Evolutionary conservation across 2,329 filamentous ascomycete species (phyloP), one percentile per base, ranked within the genome.

Genomic region (Ceratocystis lukuohia): DNA sequence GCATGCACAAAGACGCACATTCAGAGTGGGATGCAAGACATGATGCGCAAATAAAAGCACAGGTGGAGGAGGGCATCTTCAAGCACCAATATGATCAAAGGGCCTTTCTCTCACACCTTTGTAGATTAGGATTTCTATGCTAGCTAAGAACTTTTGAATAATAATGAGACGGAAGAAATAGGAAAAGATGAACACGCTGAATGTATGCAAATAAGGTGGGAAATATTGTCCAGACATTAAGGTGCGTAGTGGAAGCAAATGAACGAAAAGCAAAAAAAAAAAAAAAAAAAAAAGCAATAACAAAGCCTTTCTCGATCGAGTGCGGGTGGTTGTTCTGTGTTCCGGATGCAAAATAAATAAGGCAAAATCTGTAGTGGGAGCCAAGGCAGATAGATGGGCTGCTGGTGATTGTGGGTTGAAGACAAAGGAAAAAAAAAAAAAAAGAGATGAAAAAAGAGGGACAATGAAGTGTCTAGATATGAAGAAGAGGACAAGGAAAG

Each of bases 141-240:
- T 62, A 50, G 64, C 64, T 53, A 28, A 46, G 64, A 45, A 64
- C 44, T 59, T 66, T 59, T 30, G 50, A 45, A 56, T 65, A 65
- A 65, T 44, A 66, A 69, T 66, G 62, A 61, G 61, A 65, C 30
- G 62, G 61, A 59, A 53, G 46, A 69, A 65, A 66, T 30, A 68
- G 69, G 68, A 64, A 64, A 46, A 66, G 28, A 25, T 53, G 59
- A 65, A 44, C 53, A 33, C 53, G 53, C 53, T 59, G 25, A 59
- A 59, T 33, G 53, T 30, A 59, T 15, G 53, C 53, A 57, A 33
- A 28, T 10, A 59, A 66, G 28, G 6, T 6, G 15, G 53, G 15
- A 41, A 41, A 41, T 12, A 2, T 12, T 12, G 8, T 50, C 46
- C 46, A 50, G 53, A 59, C 25, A 57, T 57, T 57, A 57, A 17